phyloP scores from a whole-genome alignment of 2,329 filamentous ascomycete species.

The Chrysosporium keratinophilum region DNA sequence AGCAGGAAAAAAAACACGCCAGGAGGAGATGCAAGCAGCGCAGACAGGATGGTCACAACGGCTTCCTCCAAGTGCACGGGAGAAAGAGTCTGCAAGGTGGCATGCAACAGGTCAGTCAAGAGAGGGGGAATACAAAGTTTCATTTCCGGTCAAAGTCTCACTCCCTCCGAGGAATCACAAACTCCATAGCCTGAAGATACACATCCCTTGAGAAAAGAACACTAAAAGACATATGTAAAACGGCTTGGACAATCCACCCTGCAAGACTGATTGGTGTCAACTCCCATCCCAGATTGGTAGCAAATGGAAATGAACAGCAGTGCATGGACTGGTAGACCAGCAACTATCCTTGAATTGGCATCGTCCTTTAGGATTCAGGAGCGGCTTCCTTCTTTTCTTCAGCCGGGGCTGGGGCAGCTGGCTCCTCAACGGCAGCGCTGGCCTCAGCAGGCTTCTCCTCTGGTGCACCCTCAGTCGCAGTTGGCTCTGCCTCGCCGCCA shows the following conservation, averaged over 20 bases:
- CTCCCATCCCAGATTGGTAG: background rate
- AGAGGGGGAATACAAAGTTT: conserved; percentile 1
- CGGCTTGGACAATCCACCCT: conserved; percentile 8
- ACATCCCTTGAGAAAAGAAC: conserved; percentile 12
- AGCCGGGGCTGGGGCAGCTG: conserved; percentile 11
- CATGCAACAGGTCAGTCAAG: background rate
- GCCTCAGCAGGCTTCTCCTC: conserved; percentile 36
- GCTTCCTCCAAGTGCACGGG: background rate
- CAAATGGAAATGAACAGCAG: background rate
- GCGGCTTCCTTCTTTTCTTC: conserved; percentile 20
- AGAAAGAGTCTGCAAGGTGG: background rate
- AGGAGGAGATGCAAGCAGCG: background rate
- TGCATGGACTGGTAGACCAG: conserved; percentile 2
- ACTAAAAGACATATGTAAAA: conserved; percentile 12
- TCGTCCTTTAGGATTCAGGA: conserved; percentile 27
- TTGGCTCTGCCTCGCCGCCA: conserved; percentile 56
- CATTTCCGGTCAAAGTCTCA: conserved; percentile 11
- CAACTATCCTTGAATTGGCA: background rate
- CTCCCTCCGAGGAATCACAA: conserved; percentile 13
- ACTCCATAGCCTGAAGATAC: conserved; percentile 16
- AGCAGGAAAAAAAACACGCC: background rate
- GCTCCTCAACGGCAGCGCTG: conserved; percentile 17
- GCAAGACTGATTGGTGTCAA: background rate
- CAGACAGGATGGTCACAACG: background rate
- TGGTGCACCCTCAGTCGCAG: conserved; percentile 36